phyloP scores from a whole-genome alignment of 2,329 filamentous ascomycete species.

The Fusarium odoratissimum region DNA sequence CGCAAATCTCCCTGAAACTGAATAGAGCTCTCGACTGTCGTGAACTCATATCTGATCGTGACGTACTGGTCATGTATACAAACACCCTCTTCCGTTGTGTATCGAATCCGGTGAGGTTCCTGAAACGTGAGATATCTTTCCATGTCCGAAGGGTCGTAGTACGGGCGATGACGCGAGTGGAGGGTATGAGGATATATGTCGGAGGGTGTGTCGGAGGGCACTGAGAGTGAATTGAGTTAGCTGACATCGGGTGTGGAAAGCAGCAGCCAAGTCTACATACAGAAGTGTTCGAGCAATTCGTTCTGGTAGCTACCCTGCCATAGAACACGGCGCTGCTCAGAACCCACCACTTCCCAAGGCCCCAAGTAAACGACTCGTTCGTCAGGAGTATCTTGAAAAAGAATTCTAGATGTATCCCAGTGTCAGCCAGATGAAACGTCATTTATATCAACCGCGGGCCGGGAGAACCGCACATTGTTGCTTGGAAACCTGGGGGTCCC shows the following conservation, averaged over 20 bases:
- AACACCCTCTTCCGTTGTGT: slow-evolving; percentile 59
- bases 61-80: slow-evolving; percentile 61
- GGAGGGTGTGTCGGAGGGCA: slow-evolving; percentile 58
- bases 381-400: slow-evolving; percentile 62
- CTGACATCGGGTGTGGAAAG: slow-evolving; percentile 5
- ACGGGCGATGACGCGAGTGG: slow-evolving; percentile 63
- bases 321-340: slow-evolving; percentile 60
- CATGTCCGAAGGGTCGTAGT: slow-evolving; percentile 61
- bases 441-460: slow-evolving; percentile 2
- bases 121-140: slow-evolving; percentile 62
- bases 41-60: slow-evolving; percentile 64
- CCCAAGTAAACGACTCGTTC: slow-evolving; percentile 64
- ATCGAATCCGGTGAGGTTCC: slow-evolving; percentile 61
- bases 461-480: slow-evolving; percentile 59
- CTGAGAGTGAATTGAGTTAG: slow-evolving; percentile 44
- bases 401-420: slow-evolving; percentile 52
- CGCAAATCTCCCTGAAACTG: slow-evolving; percentile 63
- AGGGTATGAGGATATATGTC: slow-evolving; percentile 62
- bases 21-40: slow-evolving; percentile 58
- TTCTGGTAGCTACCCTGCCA: slow-evolving; percentile 66
- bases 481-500: slow-evolving; percentile 64
- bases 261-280: slow-evolving; percentile 49
- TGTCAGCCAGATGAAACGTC: slow-evolving; percentile 36
- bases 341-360: slow-evolving; percentile 63
- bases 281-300: slow-evolving; percentile 63